phyloP scores from a whole-genome alignment of 176 grass and related monocot genomes.

The Oryza meyeriana region DNA sequence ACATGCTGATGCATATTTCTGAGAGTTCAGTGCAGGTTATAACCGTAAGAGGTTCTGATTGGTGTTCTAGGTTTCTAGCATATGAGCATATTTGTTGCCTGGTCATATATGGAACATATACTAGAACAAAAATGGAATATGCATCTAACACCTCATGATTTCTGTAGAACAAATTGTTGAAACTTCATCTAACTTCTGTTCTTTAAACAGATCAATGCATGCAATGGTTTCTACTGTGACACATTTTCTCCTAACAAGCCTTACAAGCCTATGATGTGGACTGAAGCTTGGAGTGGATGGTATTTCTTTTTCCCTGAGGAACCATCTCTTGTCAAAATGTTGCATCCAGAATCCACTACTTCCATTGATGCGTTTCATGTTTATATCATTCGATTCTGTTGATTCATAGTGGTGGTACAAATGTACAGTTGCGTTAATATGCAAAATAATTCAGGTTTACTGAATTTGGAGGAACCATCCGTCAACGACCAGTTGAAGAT shows the following conservation, averaged over 20 bases:
- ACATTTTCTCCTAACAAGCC: conserved; percentile 81
- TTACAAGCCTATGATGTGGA: conserved; percentile 98
- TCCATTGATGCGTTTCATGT: not conserved
- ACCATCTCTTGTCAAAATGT: conserved; percentile 1
- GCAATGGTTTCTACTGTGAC: conserved; percentile 99
- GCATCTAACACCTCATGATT: not conserved
- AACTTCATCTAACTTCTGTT: conserved; percentile 10
- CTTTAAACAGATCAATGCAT: conserved; percentile 83
- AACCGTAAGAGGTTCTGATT: not conserved
- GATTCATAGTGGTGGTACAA: not conserved
- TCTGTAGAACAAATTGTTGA: not conserved
- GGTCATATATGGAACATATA: not conserved
- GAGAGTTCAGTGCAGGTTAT: not conserved
- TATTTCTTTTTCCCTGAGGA: conserved; percentile 36
- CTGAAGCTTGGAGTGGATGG: conserved; percentile 99
- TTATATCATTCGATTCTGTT: conserved; percentile 11
- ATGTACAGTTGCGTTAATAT: conserved; percentile 14
- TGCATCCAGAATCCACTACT: not conserved
- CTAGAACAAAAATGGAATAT: not conserved
- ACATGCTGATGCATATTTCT: not conserved
- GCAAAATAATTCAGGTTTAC: conserved; percentile 68
- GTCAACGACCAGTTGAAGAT: conserved; percentile 84
- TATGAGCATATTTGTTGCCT: not conserved
- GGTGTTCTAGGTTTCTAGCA: not conserved
- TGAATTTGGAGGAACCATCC: conserved; percentile 91